phyloP scores from a whole-genome alignment of 2,329 filamentous ascomycete genomes.

The Colletotrichum phormii region DNA sequence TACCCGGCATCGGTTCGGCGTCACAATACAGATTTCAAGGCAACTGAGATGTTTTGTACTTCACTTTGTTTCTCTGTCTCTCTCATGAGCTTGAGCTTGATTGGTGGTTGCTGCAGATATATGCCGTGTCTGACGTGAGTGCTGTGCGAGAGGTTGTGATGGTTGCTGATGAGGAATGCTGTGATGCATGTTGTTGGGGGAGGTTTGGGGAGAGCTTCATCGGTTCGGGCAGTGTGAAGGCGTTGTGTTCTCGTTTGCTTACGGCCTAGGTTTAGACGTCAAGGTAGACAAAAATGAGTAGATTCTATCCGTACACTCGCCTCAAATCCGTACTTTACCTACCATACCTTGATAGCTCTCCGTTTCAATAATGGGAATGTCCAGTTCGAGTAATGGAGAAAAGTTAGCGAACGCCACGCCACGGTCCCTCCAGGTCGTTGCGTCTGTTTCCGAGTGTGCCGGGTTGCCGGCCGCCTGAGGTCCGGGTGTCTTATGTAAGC shows the following conservation, averaged over 20 bases:
- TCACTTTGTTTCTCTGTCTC: background rate
- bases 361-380: background rate
- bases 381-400: background rate
- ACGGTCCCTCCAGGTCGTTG: background rate
- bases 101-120: background rate
- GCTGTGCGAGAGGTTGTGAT: background rate
- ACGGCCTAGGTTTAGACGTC: background rate
- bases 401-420: background rate
- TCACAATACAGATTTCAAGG: conserved; percentile 34
- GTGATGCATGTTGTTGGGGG: background rate
- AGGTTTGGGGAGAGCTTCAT: no score
- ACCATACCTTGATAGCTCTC: no score
- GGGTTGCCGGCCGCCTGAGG: background rate
- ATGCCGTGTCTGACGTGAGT: background rate
- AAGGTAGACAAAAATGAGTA: conserved; percentile 23
- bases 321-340: no score
- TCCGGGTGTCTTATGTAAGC: conserved; percentile 24
- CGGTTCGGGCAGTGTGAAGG: background rate
- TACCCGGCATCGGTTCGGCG: conserved; percentile 36
- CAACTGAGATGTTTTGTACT: conserved; percentile 23
- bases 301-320: background rate
- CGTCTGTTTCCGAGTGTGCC: background rate
- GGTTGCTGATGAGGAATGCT: background rate
- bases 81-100: background rate
- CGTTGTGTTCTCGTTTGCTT: background rate